Evolutionary conservation across 306 rosid genomes (phyloP).

Genomic region (Coriaria nepalensis): DNA sequence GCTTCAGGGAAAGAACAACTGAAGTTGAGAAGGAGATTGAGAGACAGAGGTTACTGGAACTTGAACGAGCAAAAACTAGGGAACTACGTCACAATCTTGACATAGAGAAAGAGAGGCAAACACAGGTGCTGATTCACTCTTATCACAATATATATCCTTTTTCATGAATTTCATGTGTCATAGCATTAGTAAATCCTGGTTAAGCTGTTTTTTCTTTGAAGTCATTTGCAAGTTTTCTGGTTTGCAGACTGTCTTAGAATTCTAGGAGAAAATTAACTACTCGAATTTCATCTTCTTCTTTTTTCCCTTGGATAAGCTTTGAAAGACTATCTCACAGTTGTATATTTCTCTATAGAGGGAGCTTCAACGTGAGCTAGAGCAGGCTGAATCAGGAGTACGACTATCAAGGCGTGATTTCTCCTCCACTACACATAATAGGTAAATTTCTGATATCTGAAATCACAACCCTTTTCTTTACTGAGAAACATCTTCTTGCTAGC

Average conservation of each 20-base stretch:
- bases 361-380: conserved; percentile 86
- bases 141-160: too few relatives aligned
- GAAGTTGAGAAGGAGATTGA: conserved; percentile 82
- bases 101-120: conserved; percentile 83
- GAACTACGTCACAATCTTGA: conserved; percentile 85
- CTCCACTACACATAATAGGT: conserved; percentile 63
- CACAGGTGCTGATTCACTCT: too few relatives aligned
- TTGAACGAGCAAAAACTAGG: conserved; percentile 81
- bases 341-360: conserved; percentile 52
- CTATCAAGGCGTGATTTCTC: conserved; percentile 73
- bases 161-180: too few relatives aligned
- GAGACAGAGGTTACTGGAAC: conserved; percentile 67
- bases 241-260: too few relatives aligned
- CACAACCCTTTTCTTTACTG: not conserved
- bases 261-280: too few relatives aligned
- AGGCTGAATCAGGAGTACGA: conserved; percentile 75
- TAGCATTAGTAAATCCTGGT: too few relatives aligned
- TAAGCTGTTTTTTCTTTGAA: too few relatives aligned
- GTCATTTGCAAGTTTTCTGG: too few relatives aligned
- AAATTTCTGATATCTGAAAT: conserved; percentile 16
- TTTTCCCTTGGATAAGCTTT: too few relatives aligned
- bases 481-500: not conserved
- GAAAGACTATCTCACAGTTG: conserved; percentile 7
- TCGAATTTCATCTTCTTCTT: too few relatives aligned
- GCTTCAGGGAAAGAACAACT: conserved; percentile 54